Evolutionary conservation across 2,329 filamentous ascomycete species (phyloP).

Genomic region (Xylariaceae sp.): DNA sequence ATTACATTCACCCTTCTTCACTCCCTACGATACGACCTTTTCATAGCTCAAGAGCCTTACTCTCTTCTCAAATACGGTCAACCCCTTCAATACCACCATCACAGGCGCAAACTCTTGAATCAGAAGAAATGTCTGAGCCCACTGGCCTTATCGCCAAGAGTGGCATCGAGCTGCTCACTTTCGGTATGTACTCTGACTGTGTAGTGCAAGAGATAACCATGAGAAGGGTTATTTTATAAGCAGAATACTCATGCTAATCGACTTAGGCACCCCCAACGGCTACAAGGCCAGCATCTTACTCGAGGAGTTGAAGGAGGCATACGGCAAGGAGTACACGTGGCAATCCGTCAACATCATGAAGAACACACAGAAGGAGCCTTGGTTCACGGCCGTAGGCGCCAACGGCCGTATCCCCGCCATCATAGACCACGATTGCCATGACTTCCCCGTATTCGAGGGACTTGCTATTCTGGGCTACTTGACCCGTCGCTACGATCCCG

Average conservation of each 20-base stretch:
- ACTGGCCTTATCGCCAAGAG: slow-evolving; percentile 58
- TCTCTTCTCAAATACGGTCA: slow-evolving; percentile 13
- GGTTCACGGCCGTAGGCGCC: slow-evolving; percentile 59
- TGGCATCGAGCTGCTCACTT: slow-evolving; percentile 63
- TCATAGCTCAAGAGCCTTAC: slow-evolving; percentile 5
- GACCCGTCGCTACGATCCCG: slow-evolving; percentile 65
- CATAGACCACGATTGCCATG: slow-evolving; percentile 60
- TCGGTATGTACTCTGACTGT: slow-evolving; percentile 29
- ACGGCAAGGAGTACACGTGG: slow-evolving; percentile 56
- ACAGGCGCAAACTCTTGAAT: slow-evolving; percentile 10
- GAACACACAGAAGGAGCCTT: slow-evolving; percentile 64
- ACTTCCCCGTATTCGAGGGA: slow-evolving; percentile 68
- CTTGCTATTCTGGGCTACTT: slow-evolving; percentile 72
- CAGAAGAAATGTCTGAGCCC: slow-evolving; percentile 36
- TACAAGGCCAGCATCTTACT: slow-evolving; percentile 58
- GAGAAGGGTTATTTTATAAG: too few species aligned
- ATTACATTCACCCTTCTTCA: background rate
- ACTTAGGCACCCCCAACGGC: slow-evolving; percentile 47
- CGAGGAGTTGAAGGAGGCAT: slow-evolving; percentile 63
- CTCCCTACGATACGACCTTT: background rate
- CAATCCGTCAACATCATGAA: slow-evolving; percentile 57
- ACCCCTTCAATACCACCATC: background rate
- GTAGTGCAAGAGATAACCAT: too few species aligned
- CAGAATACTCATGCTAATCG: background rate
- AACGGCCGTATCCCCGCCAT: slow-evolving; percentile 65